Percentiles rank a stretch among this genome's conserved stretches.
Conservation (phyloP, 768 basidiomycete genomes). For the Lepiota subincarnata region DNA sequence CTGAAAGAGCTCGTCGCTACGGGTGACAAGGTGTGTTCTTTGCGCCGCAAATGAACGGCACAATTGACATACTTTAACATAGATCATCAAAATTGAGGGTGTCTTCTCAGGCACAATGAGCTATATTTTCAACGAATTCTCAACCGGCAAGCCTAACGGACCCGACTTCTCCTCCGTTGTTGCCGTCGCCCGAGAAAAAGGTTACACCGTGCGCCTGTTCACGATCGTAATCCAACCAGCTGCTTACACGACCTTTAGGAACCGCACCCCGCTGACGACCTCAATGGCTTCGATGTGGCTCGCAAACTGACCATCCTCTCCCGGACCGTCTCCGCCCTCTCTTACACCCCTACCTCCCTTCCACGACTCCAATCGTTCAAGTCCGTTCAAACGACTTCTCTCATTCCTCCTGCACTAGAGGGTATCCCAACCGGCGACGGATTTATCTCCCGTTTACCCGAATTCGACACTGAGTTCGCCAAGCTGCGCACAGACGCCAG, state of each 20-base stretch:
- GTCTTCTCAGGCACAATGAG: conserved; percentile 97
- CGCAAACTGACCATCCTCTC: conserved; percentile 96
- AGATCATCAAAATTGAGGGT: conserved; percentile 91
- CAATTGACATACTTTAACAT: neutral
- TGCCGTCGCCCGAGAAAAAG: conserved; percentile 80
- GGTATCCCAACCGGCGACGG: conserved; percentile 70
- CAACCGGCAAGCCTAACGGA: conserved; percentile 62
- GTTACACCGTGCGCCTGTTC: conserved; percentile 72
- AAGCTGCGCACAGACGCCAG: conserved; percentile 74
- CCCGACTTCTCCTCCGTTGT: conserved; percentile 89
- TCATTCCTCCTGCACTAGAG: conserved; percentile 76
- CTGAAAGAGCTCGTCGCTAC: conserved; percentile 89
- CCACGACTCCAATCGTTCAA: conserved; percentile 71
- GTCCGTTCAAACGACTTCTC: conserved; percentile 77
- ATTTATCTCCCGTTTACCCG: conserved; percentile 75
- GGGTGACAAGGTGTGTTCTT: conserved; percentile 73
- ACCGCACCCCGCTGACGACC: conserved; percentile 95
- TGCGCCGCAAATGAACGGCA: neutral
- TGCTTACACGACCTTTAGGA: conserved; percentile 48
- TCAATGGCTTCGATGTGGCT: conserved; percentile 95
- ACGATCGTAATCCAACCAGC: neutral
- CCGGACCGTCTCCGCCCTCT: conserved; percentile 55
- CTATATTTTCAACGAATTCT: conserved; percentile 98
- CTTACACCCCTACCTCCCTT: conserved; percentile 30
- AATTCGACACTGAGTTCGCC: conserved; percentile 78